Evolutionary conservation across 1,284 basidiomycete species (phyloP), one percentile per base, ranked within the genome.

Genomic region (Rhizopogon parksii): DNA sequence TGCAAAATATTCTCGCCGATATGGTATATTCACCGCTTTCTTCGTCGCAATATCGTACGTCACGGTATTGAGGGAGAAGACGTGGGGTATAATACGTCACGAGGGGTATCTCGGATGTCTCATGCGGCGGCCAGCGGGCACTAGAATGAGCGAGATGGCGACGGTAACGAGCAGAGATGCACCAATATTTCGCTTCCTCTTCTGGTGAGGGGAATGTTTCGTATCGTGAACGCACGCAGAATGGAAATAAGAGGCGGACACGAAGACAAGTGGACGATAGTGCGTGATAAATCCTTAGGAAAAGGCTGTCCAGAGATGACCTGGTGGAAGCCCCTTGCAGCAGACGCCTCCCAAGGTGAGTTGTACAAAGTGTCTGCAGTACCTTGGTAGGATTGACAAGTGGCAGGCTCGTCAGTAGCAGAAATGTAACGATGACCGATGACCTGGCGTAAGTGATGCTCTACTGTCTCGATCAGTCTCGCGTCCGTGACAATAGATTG

Each of bases 1-100:
- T 74, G 47, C 67, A 71, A 55, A 67, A 72, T 9, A 55, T 59
- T 38, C 50, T 60, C 8, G 65, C 58, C 1, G 71, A 58, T 36
- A 72, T 52, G 12, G 53, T 48, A 21, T 58, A 56, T 32, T 32
- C 53, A 7, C 30, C 45, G 0, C 32, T 37, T 3, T 54, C 57
- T 25, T 17, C 9, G n/a, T 42, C 34, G 12, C 9, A 21, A 2
- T 39, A 47, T 19, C 43, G 53, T 3, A 39, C 47, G 6, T 55
- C 49, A n/a, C 66, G 61, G 47, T 67, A 68, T 27, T 48, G 50
- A 3, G 62, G 65, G 12, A 65, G 65, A 2, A 68, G 37, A 35
- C 65, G 58, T 5, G 63, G 62, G 5, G 64, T 57, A 32, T 63
- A 61, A 25, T 66, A 67, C 2, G 54, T 50, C 40, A 68, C 63